Evolutionary conservation across 352 stramenopile species (phyloP).

Genomic region (Phytophthora multivora): DNA sequence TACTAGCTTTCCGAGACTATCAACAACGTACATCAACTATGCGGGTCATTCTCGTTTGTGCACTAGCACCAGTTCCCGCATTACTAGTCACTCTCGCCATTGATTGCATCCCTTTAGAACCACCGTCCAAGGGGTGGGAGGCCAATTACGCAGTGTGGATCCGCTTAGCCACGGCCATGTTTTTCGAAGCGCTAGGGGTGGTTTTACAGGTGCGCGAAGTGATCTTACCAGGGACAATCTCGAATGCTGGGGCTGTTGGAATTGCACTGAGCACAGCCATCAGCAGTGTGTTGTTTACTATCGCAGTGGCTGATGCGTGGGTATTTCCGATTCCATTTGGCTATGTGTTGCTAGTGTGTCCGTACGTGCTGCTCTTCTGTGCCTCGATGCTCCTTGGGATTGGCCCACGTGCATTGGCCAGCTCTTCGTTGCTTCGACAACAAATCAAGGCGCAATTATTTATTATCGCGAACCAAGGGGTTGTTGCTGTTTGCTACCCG

Average conservation of each 20-base stretch:
- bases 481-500: conserved; percentile 20
- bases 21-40: conserved; percentile 1
- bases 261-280: conserved; percentile 8
- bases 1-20: conserved; percentile 15
- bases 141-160: conserved; percentile 10
- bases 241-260: conserved; percentile 1
- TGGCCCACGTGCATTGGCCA: neutral
- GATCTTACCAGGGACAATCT: conserved; percentile 11
- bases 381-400: conserved; percentile 9
- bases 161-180: conserved; percentile 5
- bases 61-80: conserved; percentile 10
- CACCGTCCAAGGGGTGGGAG: conserved; percentile 5
- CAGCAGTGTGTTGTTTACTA: neutral
- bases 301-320: conserved; percentile 5
- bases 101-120: conserved; percentile 29
- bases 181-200: conserved; percentile 2
- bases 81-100: conserved; percentile 12
- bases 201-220: conserved; percentile 9
- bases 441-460: conserved; percentile 15
- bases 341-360: conserved; percentile 10
- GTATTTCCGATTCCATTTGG: conserved; percentile 18
- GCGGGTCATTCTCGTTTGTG: conserved; percentile 4
- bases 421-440: conserved; percentile 1
- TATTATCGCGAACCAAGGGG: conserved; percentile 19
- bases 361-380: conserved; percentile 7